phyloP scores from a whole-genome alignment of 2,329 filamentous ascomycete genomes.

The Immersiporthe knoxdaviesiana region DNA sequence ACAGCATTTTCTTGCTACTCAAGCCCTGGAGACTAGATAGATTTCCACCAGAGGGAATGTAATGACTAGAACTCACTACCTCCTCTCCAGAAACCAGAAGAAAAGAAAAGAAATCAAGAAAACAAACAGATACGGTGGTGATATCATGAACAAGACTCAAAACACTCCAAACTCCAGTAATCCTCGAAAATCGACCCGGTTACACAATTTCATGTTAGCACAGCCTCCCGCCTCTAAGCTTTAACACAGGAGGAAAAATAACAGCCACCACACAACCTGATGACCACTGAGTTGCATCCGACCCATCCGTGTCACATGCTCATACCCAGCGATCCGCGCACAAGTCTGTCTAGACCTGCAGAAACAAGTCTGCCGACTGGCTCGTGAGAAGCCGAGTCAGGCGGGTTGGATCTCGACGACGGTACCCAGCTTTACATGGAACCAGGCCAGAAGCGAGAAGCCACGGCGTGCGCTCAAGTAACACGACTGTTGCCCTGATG shows the following conservation, averaged over 20 bases:
- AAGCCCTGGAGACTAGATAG: neutral
- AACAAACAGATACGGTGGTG: conserved; percentile 8
- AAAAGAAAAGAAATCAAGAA: no score
- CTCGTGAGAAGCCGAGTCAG: no score
- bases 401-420: no score
- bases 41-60: neutral
- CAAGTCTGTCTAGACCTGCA: neutral
- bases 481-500: neutral
- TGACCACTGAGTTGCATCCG: neutral
- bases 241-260: conserved; percentile 2
- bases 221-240: neutral
- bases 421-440: neutral
- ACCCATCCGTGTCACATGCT: neutral
- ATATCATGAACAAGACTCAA: conserved; percentile 18
- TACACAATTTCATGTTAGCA: conserved; percentile 15
- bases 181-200: neutral
- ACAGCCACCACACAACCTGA: neutral
- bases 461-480: neutral
- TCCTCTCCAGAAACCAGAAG: neutral
- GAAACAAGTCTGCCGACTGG: no score
- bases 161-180: conserved; percentile 24
- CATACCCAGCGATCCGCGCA: neutral
- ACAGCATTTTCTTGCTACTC: conserved; percentile 5
- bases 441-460: neutral
- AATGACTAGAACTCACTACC: neutral